phyloP scores from a whole-genome alignment of 2,329 filamentous ascomycete species.

The Dactylellina cionopaga region DNA sequence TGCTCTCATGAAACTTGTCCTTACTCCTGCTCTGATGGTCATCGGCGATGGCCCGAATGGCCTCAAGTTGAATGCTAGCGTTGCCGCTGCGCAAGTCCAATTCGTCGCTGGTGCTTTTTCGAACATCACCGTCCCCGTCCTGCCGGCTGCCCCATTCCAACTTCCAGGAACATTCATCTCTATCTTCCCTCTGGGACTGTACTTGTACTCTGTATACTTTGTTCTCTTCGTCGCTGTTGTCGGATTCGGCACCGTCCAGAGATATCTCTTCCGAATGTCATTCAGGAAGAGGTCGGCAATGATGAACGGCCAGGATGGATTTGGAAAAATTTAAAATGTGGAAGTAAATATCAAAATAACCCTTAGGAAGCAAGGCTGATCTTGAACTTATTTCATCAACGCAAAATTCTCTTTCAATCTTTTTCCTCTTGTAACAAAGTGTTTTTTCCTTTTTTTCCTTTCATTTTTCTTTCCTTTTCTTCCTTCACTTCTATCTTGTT shows the following conservation, averaged over 20 bases:
- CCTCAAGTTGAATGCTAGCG: constrained; percentile 69
- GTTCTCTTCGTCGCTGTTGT: constrained; percentile 68
- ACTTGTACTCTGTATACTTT: constrained; percentile 73
- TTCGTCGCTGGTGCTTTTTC: constrained; percentile 79
- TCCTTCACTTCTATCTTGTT: constrained; percentile 43
- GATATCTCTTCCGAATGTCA: constrained; percentile 73
- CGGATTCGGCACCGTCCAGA: constrained; percentile 73
- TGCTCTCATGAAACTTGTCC: constrained; percentile 55
- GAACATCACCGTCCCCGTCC: constrained; percentile 62
- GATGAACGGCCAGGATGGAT: constrained; percentile 21
- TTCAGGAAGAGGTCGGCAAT: constrained; percentile 67
- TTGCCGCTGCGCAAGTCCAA: constrained; percentile 75
- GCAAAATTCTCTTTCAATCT: constrained; percentile 21
- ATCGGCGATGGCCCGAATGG: constrained; percentile 68
- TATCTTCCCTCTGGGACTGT: constrained; percentile 75
- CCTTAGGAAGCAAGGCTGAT: constrained; percentile 37
- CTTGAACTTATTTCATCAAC: constrained; percentile 34
- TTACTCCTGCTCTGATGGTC: constrained; percentile 76
- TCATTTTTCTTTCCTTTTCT: constrained; percentile 22
- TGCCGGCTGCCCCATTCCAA: constrained; percentile 69
- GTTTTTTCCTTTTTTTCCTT: constrained; percentile 4
- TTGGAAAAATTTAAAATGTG: constrained; percentile 49
- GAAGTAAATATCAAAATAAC: constrained; percentile 40
- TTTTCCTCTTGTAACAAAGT: constrained; percentile 8
- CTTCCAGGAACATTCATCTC: constrained; percentile 75